A percentile compares a stretch with the other conserved stretches of the same genome.
These are phyloP conservation scores for Drechslera avenae DNA, from an alignment of 2,329 filamentous ascomycete species.

Conservation along the genomic window DNA sequence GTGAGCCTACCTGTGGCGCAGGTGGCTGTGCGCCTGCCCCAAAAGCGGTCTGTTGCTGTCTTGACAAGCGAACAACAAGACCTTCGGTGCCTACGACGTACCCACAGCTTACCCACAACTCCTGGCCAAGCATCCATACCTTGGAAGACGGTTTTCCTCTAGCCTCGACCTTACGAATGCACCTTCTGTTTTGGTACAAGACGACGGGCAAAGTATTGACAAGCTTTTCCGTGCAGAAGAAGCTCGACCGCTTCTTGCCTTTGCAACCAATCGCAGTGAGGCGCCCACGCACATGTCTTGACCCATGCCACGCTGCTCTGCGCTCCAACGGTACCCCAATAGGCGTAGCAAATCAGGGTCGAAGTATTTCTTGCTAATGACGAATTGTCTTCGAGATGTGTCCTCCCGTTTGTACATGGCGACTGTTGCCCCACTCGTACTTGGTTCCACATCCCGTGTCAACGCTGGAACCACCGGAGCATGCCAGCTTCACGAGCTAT, in stretches of 20 bases:
- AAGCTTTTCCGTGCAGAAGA: conserved; percentile 9
- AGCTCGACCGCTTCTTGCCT: background rate
- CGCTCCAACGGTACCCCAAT: background rate
- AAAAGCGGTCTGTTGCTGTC: no score
- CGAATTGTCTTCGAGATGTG: background rate
- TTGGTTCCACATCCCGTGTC: conserved; percentile 6
- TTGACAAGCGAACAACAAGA: background rate
- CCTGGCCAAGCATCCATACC: conserved; percentile 12
- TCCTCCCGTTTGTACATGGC: conserved; percentile 8
- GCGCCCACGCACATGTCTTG: conserved; percentile 12
- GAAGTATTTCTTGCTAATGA: conserved; percentile 13
- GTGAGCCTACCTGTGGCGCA: no score
- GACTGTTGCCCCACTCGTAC: conserved; percentile 4
- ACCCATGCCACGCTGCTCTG: conserved; percentile 1
- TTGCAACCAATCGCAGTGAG: conserved; percentile 9
- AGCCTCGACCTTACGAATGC: conserved; percentile 37
- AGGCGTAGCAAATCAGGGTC: conserved; percentile 10
- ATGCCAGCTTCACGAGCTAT: conserved; percentile 20
- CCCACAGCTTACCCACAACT: background rate
- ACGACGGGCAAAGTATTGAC: background rate
- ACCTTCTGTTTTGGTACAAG: conserved; percentile 13
- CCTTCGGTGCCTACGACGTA: background rate
- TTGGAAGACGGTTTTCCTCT: conserved; percentile 46
- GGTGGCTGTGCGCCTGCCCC: no score
- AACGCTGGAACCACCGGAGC: conserved; percentile 14